These are phyloP conservation scores for Leptographium wingfieldii DNA, from an alignment of 2,329 filamentous ascomycete genomes.

Conservation along the genomic window DNA sequence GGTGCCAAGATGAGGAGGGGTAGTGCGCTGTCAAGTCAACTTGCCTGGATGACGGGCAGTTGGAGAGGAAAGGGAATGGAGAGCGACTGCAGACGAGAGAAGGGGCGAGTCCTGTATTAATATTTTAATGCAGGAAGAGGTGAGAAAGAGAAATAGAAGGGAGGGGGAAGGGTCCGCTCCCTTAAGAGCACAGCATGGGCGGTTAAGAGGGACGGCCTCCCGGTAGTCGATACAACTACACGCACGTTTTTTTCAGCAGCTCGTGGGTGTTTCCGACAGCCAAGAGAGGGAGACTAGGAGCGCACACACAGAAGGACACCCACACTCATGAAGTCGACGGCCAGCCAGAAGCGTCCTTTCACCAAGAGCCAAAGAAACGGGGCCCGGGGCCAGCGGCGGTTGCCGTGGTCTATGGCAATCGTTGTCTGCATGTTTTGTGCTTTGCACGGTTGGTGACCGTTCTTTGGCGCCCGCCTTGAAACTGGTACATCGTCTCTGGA, in stretches of 20 bases:
- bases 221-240: background rate
- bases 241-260: background rate
- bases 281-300: background rate
- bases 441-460: background rate
- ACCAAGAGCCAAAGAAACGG: background rate
- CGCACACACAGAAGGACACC: too few relatives aligned
- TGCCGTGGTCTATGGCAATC: background rate
- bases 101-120: background rate
- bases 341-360: too few relatives aligned
- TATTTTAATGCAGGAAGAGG: background rate
- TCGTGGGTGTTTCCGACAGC: background rate
- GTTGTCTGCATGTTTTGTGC: background rate
- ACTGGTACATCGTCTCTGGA: background rate
- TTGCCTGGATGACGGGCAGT: slow-evolving; percentile 23
- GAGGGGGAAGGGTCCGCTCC: background rate
- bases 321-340: too few relatives aligned
- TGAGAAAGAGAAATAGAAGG: background rate
- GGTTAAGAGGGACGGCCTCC: background rate
- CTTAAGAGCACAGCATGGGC: background rate
- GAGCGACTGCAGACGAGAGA: slow-evolving; percentile 17
- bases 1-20: slow-evolving; percentile 10
- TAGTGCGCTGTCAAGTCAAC: slow-evolving; percentile 24
- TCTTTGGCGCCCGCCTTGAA: background rate
- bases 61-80: slow-evolving; percentile 18
- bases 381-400: background rate